Percentiles rank a stretch among this genome's conserved stretches.
Conservation (phyloP, 2,329 filamentous ascomycete genomes). For the Herpotrichia juniperi region DNA sequence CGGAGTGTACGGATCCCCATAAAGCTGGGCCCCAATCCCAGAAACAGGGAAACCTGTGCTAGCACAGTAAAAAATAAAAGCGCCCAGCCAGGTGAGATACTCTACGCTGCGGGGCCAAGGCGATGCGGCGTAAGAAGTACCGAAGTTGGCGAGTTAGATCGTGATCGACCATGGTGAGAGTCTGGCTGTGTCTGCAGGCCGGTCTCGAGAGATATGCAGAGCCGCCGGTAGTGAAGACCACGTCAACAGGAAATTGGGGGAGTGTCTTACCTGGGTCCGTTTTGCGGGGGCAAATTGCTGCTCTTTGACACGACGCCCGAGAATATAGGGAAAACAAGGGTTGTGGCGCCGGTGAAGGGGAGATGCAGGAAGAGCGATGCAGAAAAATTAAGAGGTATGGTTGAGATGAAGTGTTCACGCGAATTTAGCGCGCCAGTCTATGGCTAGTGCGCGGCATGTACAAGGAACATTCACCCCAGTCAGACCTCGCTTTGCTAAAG, state of each 20-base stretch:
- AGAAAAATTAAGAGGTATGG: slow-evolving; percentile 31
- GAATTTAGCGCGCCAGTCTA: slow-evolving; percentile 27
- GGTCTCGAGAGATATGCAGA: slow-evolving; percentile 14
- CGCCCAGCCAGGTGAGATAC: not conserved
- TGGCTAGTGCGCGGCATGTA: slow-evolving; percentile 23
- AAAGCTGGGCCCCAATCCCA: slow-evolving; percentile 13
- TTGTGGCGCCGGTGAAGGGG: slow-evolving; percentile 18
- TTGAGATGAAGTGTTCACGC: slow-evolving; percentile 39
- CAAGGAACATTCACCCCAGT: slow-evolving; percentile 14
- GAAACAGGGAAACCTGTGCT: slow-evolving; percentile 13
- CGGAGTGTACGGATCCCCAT: slow-evolving; percentile 9
- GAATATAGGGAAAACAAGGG: slow-evolving; percentile 13
- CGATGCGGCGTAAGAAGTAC: slow-evolving; percentile 9
- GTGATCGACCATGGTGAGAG: not conserved
- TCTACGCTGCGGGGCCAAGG: slow-evolving; percentile 6
- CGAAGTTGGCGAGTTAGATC: slow-evolving; percentile 7
- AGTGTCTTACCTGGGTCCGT: slow-evolving; percentile 14
- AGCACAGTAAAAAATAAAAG: slow-evolving; percentile 3
- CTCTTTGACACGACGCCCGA: slow-evolving; percentile 15
- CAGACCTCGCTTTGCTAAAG: slow-evolving; percentile 27
- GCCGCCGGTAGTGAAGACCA: slow-evolving; percentile 25
- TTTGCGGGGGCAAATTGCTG: slow-evolving; percentile 27
- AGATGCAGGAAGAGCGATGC: slow-evolving; percentile 21
- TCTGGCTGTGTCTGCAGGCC: slow-evolving; percentile 3
- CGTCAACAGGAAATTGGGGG: slow-evolving; percentile 12